Base-by-base conservation (phyloP, 169 alveolate genomes). In the Perkinsus chesapeaki region DNA sequence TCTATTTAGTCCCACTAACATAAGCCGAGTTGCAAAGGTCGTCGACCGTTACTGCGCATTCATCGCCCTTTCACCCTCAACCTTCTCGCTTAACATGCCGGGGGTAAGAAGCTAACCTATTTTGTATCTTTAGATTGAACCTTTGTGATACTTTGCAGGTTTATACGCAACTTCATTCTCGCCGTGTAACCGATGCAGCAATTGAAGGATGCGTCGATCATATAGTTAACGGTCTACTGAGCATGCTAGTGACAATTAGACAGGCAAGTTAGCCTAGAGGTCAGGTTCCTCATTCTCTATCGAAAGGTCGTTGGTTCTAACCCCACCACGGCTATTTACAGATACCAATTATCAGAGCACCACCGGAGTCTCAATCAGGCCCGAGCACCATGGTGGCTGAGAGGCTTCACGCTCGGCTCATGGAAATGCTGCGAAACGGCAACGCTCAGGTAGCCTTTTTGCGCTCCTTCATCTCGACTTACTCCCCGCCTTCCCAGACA, bases 41-140 rank as follows among this genome's bases (percentile, higher is more conserved):
- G 94, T 93, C 39, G 96, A 95, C 73, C 94, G 96, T 47, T 94
- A 93, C 73, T 39, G 94, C 16, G 95, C 94, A 91, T 95, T 94
- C 82, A 94, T 95, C 31, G 92, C 95, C 37, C 94, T 95, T 23
- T 94, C 95, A 23, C 93, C 95, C 60, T 34, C 90, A 3, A 48
- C 93, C 72, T 94, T 94, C 92, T 93, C 93, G 36, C 91, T 94
- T 39, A 95, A 95, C 48, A 72, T 94, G 93, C 95, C 82, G 31
- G 31, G 82, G 82, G 82, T 60, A 60, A 60, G 3, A 60, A 60
- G 37, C 31, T 12, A 34, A 60, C 82, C 31, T 23, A 23, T 60
- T 60, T 0, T 60, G 82, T 12, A 60, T 60, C 60, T 43, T 43
- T 9, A 5, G 23, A 34, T 60, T 60, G 36, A 23, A 12, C 12